phyloP scores from a whole-genome alignment of 2,329 filamentous ascomycete species.

The Colletotrichum nymphaeae region DNA sequence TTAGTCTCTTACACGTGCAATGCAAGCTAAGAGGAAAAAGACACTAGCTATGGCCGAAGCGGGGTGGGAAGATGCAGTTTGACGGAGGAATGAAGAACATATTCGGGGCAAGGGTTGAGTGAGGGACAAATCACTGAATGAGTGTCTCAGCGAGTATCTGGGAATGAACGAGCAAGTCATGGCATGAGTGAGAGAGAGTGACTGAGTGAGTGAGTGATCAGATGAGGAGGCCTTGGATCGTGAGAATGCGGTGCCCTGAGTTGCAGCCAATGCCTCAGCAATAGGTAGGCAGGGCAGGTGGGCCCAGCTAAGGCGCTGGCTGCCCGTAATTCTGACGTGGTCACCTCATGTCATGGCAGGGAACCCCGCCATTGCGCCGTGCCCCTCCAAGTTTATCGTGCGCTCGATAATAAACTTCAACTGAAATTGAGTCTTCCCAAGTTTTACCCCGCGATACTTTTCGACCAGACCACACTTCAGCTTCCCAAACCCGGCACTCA shows the following conservation, averaged over 20 bases:
- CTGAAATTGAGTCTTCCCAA: background rate
- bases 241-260: background rate
- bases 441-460: conserved; percentile 1
- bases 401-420: conserved; percentile 1
- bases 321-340: conserved; percentile 2
- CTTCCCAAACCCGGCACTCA: background rate
- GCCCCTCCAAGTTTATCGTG: background rate
- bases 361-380: conserved; percentile 6
- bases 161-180: no score
- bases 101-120: background rate
- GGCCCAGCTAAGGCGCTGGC: background rate
- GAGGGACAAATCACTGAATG: background rate
- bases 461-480: background rate
- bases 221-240: background rate
- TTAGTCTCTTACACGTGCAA: background rate
- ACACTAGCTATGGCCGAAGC: background rate
- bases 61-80: background rate
- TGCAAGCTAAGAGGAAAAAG: background rate
- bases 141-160: no score
- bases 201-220: background rate
- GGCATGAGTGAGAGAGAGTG: background rate
- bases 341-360: background rate
- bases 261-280: background rate
- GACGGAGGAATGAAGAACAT: background rate
- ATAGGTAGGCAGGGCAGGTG: background rate